phyloP scores from a whole-genome alignment of 202 grass and related monocot species.

The Musa balbisiana region DNA sequence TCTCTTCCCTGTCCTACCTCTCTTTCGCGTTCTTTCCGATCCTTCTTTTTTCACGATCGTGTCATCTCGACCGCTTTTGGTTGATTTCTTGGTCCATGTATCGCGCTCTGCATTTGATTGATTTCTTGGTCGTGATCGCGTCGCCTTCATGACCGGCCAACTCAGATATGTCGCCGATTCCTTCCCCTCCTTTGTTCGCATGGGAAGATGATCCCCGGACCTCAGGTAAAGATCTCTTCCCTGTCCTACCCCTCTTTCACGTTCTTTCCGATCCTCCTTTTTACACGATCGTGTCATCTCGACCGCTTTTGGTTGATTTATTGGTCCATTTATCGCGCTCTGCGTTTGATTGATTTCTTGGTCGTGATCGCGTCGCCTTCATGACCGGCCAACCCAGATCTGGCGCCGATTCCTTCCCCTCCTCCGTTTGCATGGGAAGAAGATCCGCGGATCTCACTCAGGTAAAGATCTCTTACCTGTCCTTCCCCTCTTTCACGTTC shows the following conservation, averaged over 20 bases:
- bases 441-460: neutral
- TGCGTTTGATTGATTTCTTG: no score
- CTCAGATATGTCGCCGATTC: conserved; percentile 15
- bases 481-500: neutral
- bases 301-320: no score
- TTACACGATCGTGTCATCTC: no score
- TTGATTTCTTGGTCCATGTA: no score
- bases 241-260: neutral
- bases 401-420: neutral
- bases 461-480: neutral
- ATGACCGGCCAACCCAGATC: conserved; percentile 47
- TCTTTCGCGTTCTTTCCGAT: neutral
- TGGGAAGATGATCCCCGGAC: neutral
- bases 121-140: no score
- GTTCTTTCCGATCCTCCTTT: neutral
- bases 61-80: no score
- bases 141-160: conserved; percentile 58
- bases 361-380: conserved; percentile 21
- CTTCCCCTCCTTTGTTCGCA: neutral
- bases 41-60: neutral
- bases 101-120: no score
- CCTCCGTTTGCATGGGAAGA: neutral
- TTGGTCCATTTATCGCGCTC: no score
- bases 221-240: neutral
- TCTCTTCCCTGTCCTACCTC: neutral